phyloP scores from a whole-genome alignment of 108 stramenopile genomes.

The Discostella stelligeroides region DNA sequence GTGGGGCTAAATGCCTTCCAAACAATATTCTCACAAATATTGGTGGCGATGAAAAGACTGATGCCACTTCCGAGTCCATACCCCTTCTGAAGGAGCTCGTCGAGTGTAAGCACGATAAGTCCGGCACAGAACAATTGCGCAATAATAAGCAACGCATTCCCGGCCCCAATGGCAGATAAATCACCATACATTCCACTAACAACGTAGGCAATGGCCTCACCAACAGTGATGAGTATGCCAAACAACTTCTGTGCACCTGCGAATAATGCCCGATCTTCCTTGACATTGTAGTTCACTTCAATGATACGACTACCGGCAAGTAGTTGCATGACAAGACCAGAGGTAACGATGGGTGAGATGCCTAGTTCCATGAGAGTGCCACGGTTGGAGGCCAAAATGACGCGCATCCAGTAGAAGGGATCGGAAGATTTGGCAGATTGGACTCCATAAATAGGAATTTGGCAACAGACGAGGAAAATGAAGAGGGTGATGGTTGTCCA shows the following conservation, averaged over 20 bases:
- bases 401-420: conserved; percentile 99
- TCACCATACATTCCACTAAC: conserved; percentile 99
- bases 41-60: conserved; percentile 99
- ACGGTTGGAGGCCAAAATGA: conserved; percentile 99
- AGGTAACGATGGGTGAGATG: conserved; percentile 96
- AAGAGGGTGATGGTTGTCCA: conserved; percentile 99
- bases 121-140: conserved; percentile 98
- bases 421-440: conserved; percentile 97
- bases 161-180: conserved; percentile 92
- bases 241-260: conserved; percentile 98
- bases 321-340: conserved; percentile 95
- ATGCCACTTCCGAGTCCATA: conserved; percentile 98
- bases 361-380: conserved; percentile 99
- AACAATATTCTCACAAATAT: conserved; percentile 98
- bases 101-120: conserved; percentile 97
- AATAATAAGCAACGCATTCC: conserved; percentile 98
- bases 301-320: conserved; percentile 97
- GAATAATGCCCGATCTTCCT: conserved; percentile 98
- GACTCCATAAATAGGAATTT: conserved; percentile 99
- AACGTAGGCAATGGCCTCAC: conserved; percentile 99
- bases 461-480: conserved; percentile 99
- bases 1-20: conserved; percentile 99
- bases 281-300: conserved; percentile 97
- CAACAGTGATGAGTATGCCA: conserved; percentile 98
- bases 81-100: conserved; percentile 99